Percentiles rank a stretch among this genome's conserved stretches.
Conservation (phyloP, 352 stramenopile species). For the Pythium phragmiticola region DNA sequence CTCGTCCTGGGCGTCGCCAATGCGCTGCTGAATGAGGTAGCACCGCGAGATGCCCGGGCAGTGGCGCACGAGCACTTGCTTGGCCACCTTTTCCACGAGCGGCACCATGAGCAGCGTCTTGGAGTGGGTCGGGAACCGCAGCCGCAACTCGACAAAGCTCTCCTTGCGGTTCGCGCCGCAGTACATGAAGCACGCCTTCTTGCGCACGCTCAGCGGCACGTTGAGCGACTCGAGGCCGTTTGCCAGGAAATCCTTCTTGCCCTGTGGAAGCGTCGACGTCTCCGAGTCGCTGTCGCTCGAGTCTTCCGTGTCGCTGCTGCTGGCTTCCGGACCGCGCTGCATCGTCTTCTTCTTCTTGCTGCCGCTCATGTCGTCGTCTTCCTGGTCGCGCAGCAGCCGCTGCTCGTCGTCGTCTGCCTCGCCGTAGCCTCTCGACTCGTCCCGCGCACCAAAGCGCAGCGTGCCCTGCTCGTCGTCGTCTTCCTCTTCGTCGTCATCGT, state of each 20-base stretch:
- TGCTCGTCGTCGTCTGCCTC: constrained; percentile 94
- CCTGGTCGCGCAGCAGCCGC: constrained; percentile 46
- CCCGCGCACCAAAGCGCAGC: constrained; percentile 73
- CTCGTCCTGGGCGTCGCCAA: constrained; percentile 77
- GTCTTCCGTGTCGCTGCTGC: constrained; percentile 44
- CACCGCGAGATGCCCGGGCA: constrained; percentile 87
- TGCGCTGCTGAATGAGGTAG: constrained; percentile 88
- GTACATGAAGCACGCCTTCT: constrained; percentile 88
- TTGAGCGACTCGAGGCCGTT: constrained; percentile 73
- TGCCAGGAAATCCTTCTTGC: constrained; percentile 40
- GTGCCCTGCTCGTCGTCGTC: constrained; percentile 87
- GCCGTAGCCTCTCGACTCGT: constrained; percentile 86
- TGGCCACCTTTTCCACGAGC: constrained; percentile 83
- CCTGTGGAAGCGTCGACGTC: constrained; percentile 2
- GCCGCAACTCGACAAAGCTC: constrained; percentile 80
- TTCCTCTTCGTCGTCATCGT: constrained; percentile 83
- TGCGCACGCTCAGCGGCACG: constrained; percentile 72
- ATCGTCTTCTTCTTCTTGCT: constrained; percentile 41
- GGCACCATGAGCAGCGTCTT: constrained; percentile 90
- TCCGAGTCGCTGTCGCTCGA: constrained; percentile 41
- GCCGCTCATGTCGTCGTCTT: constrained; percentile 51
- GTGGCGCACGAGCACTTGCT: constrained; percentile 85
- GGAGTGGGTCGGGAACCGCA: constrained; percentile 87
- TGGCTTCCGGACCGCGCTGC: constrained; percentile 14
- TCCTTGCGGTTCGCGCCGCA: constrained; percentile 76